Conservation (phyloP, 2,329 filamentous ascomycete genomes). For the Aspergillus pseudoglaucus region DNA sequence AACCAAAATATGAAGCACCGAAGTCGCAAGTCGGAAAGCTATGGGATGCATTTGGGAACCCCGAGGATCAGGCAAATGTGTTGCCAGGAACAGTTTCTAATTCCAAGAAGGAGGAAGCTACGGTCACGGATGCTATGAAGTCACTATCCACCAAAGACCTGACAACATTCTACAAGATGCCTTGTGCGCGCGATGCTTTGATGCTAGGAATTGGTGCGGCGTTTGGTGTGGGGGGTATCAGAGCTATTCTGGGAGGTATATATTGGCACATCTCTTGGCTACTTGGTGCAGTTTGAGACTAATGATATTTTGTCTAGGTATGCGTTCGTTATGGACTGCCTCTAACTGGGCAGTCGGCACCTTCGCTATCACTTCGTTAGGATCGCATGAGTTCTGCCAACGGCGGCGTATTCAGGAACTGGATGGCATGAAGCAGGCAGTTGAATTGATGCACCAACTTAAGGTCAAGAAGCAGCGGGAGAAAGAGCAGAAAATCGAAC, state of each 20-base stretch:
- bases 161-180: constrained; percentile 63
- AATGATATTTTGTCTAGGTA: constrained; percentile 14
- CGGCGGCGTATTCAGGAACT: constrained; percentile 66
- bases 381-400: constrained; percentile 79
- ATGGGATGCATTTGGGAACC: constrained; percentile 43
- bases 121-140: constrained; percentile 36
- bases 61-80: constrained; percentile 47
- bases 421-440: constrained; percentile 74
- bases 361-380: constrained; percentile 63
- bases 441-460: constrained; percentile 73
- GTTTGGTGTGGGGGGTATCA: constrained; percentile 66
- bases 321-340: constrained; percentile 57
- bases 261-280: background rate
- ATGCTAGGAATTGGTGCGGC: constrained; percentile 77
- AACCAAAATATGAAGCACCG: constrained; percentile 37
- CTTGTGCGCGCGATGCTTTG: constrained; percentile 77
- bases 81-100: constrained; percentile 45
- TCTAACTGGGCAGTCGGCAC: constrained; percentile 81
- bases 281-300: background rate
- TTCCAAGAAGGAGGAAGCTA: constrained; percentile 42
- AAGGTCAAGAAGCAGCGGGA: constrained; percentile 57
- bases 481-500: constrained; percentile 36
- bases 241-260: constrained; percentile 68
- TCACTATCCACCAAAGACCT: constrained; percentile 48
- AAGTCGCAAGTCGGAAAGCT: constrained; percentile 43